These are phyloP conservation scores for Clarireedia paspali DNA, from an alignment of 2,329 filamentous ascomycete genomes.

Conservation along the genomic window DNA sequence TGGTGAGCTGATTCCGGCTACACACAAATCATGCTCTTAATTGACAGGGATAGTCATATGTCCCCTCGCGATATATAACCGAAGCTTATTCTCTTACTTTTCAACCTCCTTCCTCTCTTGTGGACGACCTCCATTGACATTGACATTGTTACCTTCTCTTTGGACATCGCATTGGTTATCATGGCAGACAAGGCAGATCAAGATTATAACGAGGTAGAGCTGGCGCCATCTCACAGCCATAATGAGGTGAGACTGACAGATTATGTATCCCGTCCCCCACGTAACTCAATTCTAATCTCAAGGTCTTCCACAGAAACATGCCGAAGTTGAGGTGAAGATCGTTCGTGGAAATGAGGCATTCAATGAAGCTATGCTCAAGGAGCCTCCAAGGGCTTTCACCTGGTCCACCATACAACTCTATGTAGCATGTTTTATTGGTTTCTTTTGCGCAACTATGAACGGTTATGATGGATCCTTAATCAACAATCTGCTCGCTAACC, in stretches of 20 bases:
- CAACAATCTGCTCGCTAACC: conserved; percentile 40
- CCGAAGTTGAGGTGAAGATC: conserved; percentile 32
- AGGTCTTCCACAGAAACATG: conserved; percentile 20
- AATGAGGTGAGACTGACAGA: conserved; percentile 10
- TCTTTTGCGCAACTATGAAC: conserved; percentile 45
- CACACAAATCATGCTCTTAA: background rate
- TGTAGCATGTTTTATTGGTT: conserved; percentile 38
- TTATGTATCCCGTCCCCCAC: background rate
- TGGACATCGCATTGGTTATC: background rate
- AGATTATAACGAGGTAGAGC: background rate
- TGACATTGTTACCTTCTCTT: background rate
- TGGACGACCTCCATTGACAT: background rate
- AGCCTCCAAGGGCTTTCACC: conserved; percentile 39
- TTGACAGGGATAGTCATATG: background rate
- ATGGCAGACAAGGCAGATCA: background rate
- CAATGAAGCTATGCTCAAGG: conserved; percentile 46
- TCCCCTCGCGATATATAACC: conserved; percentile 1
- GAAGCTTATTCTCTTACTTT: background rate
- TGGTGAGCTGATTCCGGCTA: background rate
- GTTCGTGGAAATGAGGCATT: conserved; percentile 46
- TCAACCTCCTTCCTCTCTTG: background rate
- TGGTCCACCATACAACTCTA: conserved; percentile 36
- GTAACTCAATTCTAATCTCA: background rate
- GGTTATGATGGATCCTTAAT: conserved; percentile 45
- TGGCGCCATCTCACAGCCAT: background rate